Evolutionary conservation across 352 stramenopile species (phyloP).

Genomic region (Globisporangium radiosum): DNA sequence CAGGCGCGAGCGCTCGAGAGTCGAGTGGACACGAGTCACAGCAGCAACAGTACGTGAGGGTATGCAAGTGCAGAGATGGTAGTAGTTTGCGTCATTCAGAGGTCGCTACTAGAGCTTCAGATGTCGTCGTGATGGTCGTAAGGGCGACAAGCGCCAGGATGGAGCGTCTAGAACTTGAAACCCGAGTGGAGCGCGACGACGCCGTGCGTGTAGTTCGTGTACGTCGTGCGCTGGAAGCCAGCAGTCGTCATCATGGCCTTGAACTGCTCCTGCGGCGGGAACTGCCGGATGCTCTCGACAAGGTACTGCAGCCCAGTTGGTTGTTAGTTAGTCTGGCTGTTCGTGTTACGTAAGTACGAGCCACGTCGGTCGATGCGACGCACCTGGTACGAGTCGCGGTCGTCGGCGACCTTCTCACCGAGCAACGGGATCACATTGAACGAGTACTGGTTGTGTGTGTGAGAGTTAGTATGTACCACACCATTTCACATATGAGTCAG

Average conservation of each 20-base stretch:
- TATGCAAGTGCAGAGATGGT: background rate
- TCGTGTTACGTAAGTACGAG: background rate
- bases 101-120: too few relatives aligned
- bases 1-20: constrained; percentile 12
- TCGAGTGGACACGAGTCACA: background rate
- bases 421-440: constrained; percentile 97
- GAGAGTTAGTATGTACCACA: background rate
- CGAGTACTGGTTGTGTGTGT: constrained; percentile 78
- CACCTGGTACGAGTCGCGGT: constrained; percentile 96
- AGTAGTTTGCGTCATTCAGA: background rate
- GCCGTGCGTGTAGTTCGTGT: constrained; percentile 96
- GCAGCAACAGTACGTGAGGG: background rate
- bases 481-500: background rate
- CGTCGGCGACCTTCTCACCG: constrained; percentile 92
- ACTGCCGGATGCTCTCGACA: constrained; percentile 99
- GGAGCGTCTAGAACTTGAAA: constrained; percentile 85
- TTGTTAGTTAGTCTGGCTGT: background rate
- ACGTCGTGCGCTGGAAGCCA: constrained; percentile 92
- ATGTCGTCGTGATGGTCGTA: too few relatives aligned
- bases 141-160: too few relatives aligned
- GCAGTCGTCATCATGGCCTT: constrained; percentile 90
- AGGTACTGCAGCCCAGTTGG: constrained; percentile 81
- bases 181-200: constrained; percentile 97
- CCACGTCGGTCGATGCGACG: background rate
- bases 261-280: constrained; percentile 96